Evolutionary conservation across 225 moss, liverwort and hornwort species (phyloP), one percentile per base, ranked within the genome.

Genomic region (Climacium dendroides): DNA sequence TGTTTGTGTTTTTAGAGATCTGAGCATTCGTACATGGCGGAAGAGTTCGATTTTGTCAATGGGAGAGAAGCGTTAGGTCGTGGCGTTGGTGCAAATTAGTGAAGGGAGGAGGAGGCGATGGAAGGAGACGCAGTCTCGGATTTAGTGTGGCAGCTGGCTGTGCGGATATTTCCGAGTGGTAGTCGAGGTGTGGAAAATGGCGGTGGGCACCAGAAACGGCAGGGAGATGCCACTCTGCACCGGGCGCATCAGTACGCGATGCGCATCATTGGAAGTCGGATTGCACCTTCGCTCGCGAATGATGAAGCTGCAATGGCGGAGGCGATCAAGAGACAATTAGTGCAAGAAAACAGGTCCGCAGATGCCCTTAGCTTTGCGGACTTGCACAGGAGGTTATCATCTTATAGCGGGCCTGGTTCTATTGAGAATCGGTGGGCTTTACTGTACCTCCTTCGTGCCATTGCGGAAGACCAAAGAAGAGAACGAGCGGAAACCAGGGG

Each of bases 241-340:
- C 92, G 95, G 83, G 97, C 95, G n/a, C 95, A 95, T 67, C 96
- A 95, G 85, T 99, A 97, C 80, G 97, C 99, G 30, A 97, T 99
- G 99, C 97, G 97, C 41, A 99, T 99, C 83, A 95, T 99, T 81
- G 99, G 99, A 74, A 99, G 99, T 87, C 92, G 97, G 88, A 99
- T 99, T 91, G 89, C 96, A 8, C 97, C 99, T 11, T 97, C 96
- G n/a, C 96, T 99, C 29, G 91, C 94, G 62, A 95, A 95, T 64
- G 99, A 99, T 85, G 99, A 99, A 88, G 94, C 88, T 77, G 99
- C 96, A 60, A 99, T 96, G 99, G 97, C 94, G 37, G 99, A 99
- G 88, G 95, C 99, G 24, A 97, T 99, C 84, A 96, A 96, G 92
- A 93, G 97, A 64, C 96, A 99, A 92, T 91, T 97, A 86, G 96